phyloP scores from a whole-genome alignment of 106 monocot species.

The Hemerocallis citrina region DNA sequence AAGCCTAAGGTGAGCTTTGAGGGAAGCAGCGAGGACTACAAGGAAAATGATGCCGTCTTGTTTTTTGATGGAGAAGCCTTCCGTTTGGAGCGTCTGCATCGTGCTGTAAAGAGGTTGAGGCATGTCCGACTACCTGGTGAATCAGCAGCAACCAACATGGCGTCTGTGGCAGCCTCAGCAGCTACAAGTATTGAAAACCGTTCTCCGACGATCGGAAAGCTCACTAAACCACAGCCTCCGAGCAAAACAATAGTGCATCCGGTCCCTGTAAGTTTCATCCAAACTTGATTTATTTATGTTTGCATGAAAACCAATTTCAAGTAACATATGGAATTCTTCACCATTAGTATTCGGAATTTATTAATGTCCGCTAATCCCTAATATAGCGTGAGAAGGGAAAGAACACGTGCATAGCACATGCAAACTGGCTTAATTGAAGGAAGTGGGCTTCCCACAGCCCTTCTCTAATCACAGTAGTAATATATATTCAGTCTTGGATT shows the following conservation, averaged over 20 bases:
- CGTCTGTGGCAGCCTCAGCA: slow-evolving; percentile 7
- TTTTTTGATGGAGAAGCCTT: slow-evolving; percentile 95
- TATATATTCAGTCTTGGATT: no score
- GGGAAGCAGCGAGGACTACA: slow-evolving; percentile 88
- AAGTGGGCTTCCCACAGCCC: no score
- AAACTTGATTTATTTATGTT: no score
- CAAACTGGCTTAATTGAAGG: no score
- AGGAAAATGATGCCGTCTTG: slow-evolving; percentile 87
- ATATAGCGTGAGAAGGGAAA: no score
- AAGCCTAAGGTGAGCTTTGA: slow-evolving; percentile 93
- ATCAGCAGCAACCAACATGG: neutral
- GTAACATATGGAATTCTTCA: no score
- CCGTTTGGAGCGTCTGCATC: slow-evolving; percentile 71
- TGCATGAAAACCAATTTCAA: no score
- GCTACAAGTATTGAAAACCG: slow-evolving; percentile 35
- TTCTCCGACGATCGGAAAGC: slow-evolving; percentile 68
- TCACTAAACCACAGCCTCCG: slow-evolving; percentile 32
- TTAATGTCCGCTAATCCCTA: no score
- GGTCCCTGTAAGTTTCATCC: slow-evolving; percentile 54
- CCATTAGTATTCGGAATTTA: no score
- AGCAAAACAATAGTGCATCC: slow-evolving; percentile 39
- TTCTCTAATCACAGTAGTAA: no score
- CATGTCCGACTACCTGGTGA: slow-evolving; percentile 76
- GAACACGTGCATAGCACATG: no score
- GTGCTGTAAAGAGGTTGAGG: slow-evolving; percentile 87